These are phyloP conservation scores for Kluyveromyces lactis DNA, from an alignment of 805 yeast genomes.

Conservation along the genomic window DNA sequence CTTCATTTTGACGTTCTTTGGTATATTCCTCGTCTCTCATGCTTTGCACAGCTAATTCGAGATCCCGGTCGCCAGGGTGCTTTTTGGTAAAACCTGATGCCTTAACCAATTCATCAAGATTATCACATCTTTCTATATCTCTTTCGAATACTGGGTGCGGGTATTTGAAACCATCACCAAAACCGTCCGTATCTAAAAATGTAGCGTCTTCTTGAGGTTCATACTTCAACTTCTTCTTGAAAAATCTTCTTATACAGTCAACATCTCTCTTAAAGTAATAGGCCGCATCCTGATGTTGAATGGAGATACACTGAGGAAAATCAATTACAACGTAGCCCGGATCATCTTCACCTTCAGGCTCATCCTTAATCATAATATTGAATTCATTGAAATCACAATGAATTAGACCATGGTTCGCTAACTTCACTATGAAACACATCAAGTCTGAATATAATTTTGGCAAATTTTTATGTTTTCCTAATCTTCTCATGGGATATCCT, in stretches of 20 bases:
- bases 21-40: constrained; percentile 44
- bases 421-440: constrained; percentile 76
- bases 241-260: constrained; percentile 78
- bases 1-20: constrained; percentile 38
- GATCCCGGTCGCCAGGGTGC: constrained; percentile 46
- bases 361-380: constrained; percentile 74
- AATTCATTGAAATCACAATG: constrained; percentile 98
- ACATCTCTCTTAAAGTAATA: constrained; percentile 88
- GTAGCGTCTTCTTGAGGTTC: constrained; percentile 57
- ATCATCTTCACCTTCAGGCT: constrained; percentile 40
- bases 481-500: constrained; percentile 85
- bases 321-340: constrained; percentile 85
- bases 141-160: constrained; percentile 73
- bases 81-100: constrained; percentile 79
- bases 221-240: constrained; percentile 68
- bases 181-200: constrained; percentile 73
- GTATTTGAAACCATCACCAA: constrained; percentile 68
- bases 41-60: constrained; percentile 65
- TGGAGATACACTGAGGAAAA: constrained; percentile 96
- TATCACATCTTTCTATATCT: constrained; percentile 61
- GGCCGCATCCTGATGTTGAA: constrained; percentile 83
- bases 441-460: constrained; percentile 70
- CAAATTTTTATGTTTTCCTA: constrained; percentile 61
- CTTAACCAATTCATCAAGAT: constrained; percentile 76
- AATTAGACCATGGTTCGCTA: constrained; percentile 83